Conservation (phyloP, 176 grass and related monocot species). For the Eremochloa ophiuroides region DNA sequence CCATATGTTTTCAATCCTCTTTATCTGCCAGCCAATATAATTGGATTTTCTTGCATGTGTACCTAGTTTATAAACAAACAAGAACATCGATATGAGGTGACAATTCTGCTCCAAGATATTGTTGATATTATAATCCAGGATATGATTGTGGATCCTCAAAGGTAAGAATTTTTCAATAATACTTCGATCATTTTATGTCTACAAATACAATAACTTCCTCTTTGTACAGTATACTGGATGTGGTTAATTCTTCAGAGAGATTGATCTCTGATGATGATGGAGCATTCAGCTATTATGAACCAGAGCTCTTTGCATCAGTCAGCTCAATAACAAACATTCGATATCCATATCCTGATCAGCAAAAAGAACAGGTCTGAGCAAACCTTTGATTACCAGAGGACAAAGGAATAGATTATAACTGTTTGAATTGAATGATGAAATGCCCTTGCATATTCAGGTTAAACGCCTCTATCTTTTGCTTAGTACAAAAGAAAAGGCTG, state of each 20-base stretch:
- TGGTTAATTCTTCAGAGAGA: constrained; percentile 54
- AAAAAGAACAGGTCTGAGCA: constrained; percentile 72
- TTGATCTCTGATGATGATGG: constrained; percentile 38
- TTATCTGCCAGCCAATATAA: constrained; percentile 2
- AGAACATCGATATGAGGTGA: constrained; percentile 58
- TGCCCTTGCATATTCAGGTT: constrained; percentile 46
- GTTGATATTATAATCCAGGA: constrained; percentile 82
- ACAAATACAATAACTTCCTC: constrained; percentile 18
- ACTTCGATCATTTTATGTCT: constrained; percentile 1
- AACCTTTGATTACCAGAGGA: constrained; percentile 20
- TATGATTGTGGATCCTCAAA: constrained; percentile 72
- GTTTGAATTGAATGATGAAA: constrained; percentile 1
- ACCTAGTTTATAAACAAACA: constrained; percentile 62
- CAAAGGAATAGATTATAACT: constrained; percentile 11
- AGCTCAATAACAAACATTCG: constrained; percentile 36
- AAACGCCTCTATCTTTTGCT: constrained; percentile 83
- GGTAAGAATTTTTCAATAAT: constrained; percentile 46
- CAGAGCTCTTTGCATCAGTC: constrained; percentile 79
- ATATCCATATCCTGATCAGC: constrained; percentile 60
- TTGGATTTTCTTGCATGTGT: constrained; percentile 21
- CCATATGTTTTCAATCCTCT: not conserved
- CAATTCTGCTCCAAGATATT: constrained; percentile 94
- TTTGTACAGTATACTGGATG: constrained; percentile 64
- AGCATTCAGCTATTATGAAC: constrained; percentile 45
- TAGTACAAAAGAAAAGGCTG: constrained; percentile 75